Conservation (phyloP, 2,329 filamentous ascomycete species). For the Penicillium aurantiogriseum region DNA sequence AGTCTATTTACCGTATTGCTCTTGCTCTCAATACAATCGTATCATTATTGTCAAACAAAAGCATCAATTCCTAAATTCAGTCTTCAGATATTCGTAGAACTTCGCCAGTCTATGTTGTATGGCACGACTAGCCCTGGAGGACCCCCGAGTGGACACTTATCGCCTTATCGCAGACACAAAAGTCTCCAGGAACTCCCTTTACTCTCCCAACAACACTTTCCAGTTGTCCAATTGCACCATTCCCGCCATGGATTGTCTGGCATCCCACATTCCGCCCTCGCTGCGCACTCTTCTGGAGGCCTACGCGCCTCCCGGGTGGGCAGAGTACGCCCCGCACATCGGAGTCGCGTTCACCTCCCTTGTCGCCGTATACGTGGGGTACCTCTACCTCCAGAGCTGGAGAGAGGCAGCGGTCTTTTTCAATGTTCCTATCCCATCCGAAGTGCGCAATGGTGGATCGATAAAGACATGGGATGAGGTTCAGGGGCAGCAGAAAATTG, state of each 20-base stretch:
- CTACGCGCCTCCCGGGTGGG: constrained; percentile 13
- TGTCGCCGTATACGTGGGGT: constrained; percentile 32
- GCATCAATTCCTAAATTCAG: background rate
- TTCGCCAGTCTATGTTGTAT: background rate
- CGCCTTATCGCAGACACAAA: constrained; percentile 17
- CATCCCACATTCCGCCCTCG: constrained; percentile 23
- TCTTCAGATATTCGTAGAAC: background rate
- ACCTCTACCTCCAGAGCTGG: constrained; percentile 29
- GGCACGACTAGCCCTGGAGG: background rate
- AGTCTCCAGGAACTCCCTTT: constrained; percentile 36
- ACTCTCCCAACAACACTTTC: constrained; percentile 25
- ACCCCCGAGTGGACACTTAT: background rate
- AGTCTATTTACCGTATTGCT: background rate
- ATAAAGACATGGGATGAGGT: constrained; percentile 39
- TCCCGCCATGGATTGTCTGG: constrained; percentile 27
- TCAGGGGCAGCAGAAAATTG: constrained; percentile 32
- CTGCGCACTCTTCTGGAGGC: constrained; percentile 21
- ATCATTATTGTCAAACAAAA: background rate
- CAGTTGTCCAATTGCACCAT: constrained; percentile 17
- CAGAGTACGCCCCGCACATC: constrained; percentile 25
- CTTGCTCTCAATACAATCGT: background rate
- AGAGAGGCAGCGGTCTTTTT: constrained; percentile 39
- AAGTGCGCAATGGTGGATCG: constrained; percentile 32
- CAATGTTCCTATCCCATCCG: constrained; percentile 38
- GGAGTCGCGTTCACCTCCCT: constrained; percentile 31